Percentiles rank a stretch among this genome's conserved stretches.
phyloP scores from a whole-genome alignment of 192 early-diverging fungal genomes.

The Geosiphon pyriformis region DNA sequence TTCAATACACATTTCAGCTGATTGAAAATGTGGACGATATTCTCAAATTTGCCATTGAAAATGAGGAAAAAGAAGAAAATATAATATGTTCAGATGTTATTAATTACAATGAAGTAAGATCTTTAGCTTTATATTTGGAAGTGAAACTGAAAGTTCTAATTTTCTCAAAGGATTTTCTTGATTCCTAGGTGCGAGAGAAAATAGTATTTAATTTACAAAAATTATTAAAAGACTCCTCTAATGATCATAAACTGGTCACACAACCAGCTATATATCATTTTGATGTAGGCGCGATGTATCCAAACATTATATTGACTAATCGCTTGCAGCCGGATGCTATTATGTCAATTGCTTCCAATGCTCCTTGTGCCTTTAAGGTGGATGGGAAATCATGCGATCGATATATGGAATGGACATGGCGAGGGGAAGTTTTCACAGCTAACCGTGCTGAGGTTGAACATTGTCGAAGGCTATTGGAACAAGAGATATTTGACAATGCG shows the following conservation, averaged over 20 bases:
- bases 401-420: constrained; percentile 95
- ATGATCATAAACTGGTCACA: constrained; percentile 63
- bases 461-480: neutral
- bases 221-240: constrained; percentile 55
- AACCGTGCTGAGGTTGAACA: constrained; percentile 75
- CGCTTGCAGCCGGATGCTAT: constrained; percentile 97
- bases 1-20: constrained; percentile 40
- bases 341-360: constrained; percentile 80
- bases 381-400: constrained; percentile 86
- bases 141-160: neutral
- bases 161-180: neutral
- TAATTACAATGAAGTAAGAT: constrained; percentile 81
- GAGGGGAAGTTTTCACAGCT: constrained; percentile 92
- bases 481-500: neutral
- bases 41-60: constrained; percentile 80
- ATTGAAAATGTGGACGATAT: constrained; percentile 90
- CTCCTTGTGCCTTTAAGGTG: constrained; percentile 88
- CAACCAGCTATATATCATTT: constrained; percentile 93
- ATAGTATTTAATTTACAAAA: constrained; percentile 63
- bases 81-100: constrained; percentile 68
- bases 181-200: constrained; percentile 43
- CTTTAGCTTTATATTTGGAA: neutral
- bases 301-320: constrained; percentile 98
- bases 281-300: constrained; percentile 99
- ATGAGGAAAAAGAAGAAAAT: constrained; percentile 63